phyloP scores from a whole-genome alignment of 2,329 filamentous ascomycete species.

The Fusarium austroafricanum region DNA sequence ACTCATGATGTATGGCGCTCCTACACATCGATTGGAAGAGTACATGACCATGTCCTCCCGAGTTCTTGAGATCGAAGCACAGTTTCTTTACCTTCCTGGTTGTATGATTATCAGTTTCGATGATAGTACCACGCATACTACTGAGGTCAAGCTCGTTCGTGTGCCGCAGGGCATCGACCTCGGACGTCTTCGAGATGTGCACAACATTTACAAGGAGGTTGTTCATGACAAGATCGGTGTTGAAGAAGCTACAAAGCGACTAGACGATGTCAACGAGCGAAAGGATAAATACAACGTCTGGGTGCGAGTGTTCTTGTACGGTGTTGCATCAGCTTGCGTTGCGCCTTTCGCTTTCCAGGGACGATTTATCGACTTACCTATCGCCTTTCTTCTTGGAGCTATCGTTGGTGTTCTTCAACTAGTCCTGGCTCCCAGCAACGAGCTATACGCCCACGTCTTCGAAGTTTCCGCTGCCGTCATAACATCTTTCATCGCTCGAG shows the following conservation, averaged over 20 bases:
- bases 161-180: conserved; percentile 77
- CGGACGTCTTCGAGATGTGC: conserved; percentile 78
- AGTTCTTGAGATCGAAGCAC: conserved; percentile 88
- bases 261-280: conserved; percentile 66
- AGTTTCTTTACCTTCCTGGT: conserved; percentile 89
- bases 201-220: conserved; percentile 85
- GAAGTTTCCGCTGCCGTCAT: conserved; percentile 69
- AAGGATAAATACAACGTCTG: conserved; percentile 62
- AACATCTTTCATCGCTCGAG: conserved; percentile 76
- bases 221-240: conserved; percentile 80
- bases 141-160: conserved; percentile 81
- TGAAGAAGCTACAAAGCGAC: conserved; percentile 72
- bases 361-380: conserved; percentile 80
- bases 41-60: conserved; percentile 91
- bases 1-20: conserved; percentile 90
- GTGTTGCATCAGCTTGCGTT: conserved; percentile 79
- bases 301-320: conserved; percentile 75
- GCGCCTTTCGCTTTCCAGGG: conserved; percentile 85
- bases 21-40: conserved; percentile 90
- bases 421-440: conserved; percentile 77
- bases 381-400: conserved; percentile 80
- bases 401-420: conserved; percentile 81
- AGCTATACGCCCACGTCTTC: conserved; percentile 70
- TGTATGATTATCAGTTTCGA: conserved; percentile 97
- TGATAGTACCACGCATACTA: conserved; percentile 77